A percentile compares a stretch with the other conserved stretches of the same genome.
Conservation (phyloP, 306 rosid genomes). For the Cicer judaicum region DNA sequence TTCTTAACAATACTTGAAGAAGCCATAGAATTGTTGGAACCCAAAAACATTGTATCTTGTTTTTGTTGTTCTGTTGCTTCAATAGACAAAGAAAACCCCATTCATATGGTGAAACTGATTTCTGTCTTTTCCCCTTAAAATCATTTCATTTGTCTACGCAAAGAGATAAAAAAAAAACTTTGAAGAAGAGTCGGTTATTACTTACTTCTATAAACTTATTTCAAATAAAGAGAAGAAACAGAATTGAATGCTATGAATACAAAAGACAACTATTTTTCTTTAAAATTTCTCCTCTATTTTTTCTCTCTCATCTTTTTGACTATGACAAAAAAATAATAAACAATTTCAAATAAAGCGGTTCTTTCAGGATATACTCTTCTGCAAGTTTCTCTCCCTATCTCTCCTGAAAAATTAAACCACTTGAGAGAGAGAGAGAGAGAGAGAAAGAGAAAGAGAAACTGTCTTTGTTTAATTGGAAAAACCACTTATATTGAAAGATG, state of each 20-base stretch:
- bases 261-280: slow-evolving; percentile 48
- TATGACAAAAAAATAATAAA: background rate
- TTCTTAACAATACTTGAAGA: slow-evolving; percentile 58
- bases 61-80: slow-evolving; percentile 24
- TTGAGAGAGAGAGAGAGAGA: slow-evolving; percentile 41
- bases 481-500: slow-evolving; percentile 19
- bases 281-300: background rate
- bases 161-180: slow-evolving; percentile 11
- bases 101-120: slow-evolving; percentile 62
- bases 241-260: slow-evolving; percentile 57
- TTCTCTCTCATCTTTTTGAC: slow-evolving; percentile 34
- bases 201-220: slow-evolving; percentile 5
- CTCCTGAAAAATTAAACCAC: slow-evolving; percentile 28
- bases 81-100: slow-evolving; percentile 53
- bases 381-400: slow-evolving; percentile 39
- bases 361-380: slow-evolving; percentile 42
- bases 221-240: slow-evolving; percentile 20
- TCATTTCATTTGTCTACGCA: slow-evolving; percentile 37
- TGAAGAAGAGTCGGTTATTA: slow-evolving; percentile 53
- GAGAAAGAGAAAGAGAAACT: slow-evolving; percentile 17
- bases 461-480: slow-evolving; percentile 27
- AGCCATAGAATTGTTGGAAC: slow-evolving; percentile 51
- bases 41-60: slow-evolving; percentile 48
- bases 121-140: slow-evolving; percentile 43
- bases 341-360: slow-evolving; percentile 57